Base-by-base conservation (phyloP, 2,329 filamentous ascomycete species). In the Grosmannia huntii region DNA sequence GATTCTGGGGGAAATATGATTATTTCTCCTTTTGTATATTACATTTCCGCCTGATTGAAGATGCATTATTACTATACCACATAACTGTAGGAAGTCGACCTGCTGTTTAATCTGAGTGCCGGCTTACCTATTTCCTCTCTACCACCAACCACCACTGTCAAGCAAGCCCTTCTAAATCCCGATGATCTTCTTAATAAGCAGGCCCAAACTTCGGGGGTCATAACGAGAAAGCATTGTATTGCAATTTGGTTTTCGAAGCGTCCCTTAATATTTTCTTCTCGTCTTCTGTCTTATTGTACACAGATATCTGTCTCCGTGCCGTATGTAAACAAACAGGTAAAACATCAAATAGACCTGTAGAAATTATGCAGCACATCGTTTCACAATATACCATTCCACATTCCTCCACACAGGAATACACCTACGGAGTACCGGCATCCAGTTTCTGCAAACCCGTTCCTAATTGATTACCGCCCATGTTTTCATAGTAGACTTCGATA, bases 111-210 rank as follows among this genome's bases (percentile, higher is more conserved):
- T 70, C 76, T 89, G 66, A 94, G 67, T 25, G 94, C 80, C 19
- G 89, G 87, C 80, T 95, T 95, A 64, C 90, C 90, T 72, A 90
- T 88, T 75, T 95, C 95, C 71, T 87, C 80, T 53, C 90, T 14
- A 83, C 87, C 14, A 92, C 71, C 60, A 95, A 77, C 0, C 86
- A 5, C 77, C 82, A 14, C 87, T 89, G 5, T 94, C 87, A 41
- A 79, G 76, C 61, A 95, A 76, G 87, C 89, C 92, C 73, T 85
- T 76, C 68, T 84, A 85, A 87, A 74, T 89, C 76, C 73, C 89
- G 85, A 71, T 92, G 88, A 64, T 91, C 85, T 69, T 80, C 73
- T 55, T 68, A 66, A 71, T 91, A 86, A 63, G 79, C 80, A 27
- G 81, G 38, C 0, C 85, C 85, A 71, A 90, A 85, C 44, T 81